Percentiles rank a stretch among this genome's conserved stretches.
These are phyloP conservation scores for Cochlearia excelsa DNA, from an alignment of 345 rosid species.

Conservation along the genomic window DNA sequence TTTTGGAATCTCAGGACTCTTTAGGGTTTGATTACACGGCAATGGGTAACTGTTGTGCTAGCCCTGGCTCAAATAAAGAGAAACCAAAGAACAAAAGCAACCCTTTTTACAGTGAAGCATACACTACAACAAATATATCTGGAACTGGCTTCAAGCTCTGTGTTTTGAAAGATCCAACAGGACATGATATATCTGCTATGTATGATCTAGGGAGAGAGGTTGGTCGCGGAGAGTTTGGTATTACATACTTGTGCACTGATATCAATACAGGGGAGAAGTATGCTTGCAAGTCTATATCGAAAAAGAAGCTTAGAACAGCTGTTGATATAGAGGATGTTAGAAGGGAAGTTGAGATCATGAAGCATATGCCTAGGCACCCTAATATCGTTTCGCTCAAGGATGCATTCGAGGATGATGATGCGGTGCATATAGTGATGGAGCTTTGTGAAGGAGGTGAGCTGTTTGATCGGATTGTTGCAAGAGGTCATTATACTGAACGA, in stretches of 20 bases:
- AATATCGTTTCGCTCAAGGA: constrained; percentile 67
- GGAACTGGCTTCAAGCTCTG: constrained; percentile 45
- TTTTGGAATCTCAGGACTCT: constrained; percentile 12
- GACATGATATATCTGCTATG: constrained; percentile 46
- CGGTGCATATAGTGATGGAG: constrained; percentile 61
- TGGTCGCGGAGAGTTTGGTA: constrained; percentile 89
- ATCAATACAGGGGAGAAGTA: constrained; percentile 47
- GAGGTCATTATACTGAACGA: constrained; percentile 85
- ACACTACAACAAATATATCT: constrained; percentile 43
- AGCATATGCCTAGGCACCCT: constrained; percentile 69
- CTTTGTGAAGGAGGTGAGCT: too few relatives aligned
- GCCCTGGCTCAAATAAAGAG: constrained; percentile 40
- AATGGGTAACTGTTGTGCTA: constrained; percentile 82
- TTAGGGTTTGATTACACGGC: not conserved
- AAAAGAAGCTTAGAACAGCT: too few relatives aligned
- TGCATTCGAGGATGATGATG: constrained; percentile 73
- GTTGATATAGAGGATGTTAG: too few relatives aligned
- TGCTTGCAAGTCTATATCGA: constrained; percentile 33
- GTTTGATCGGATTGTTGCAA: too few relatives aligned
- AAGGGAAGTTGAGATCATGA: constrained; percentile 37
- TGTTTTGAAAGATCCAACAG: constrained; percentile 73
- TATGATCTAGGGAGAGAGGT: constrained; percentile 82
- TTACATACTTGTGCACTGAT: constrained; percentile 72
- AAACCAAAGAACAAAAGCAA: constrained; percentile 50
- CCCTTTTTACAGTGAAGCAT: constrained; percentile 52